These are phyloP conservation scores for Blumeria graminis DNA, from an alignment of 2,329 filamentous ascomycete species.

Conservation along the genomic window DNA sequence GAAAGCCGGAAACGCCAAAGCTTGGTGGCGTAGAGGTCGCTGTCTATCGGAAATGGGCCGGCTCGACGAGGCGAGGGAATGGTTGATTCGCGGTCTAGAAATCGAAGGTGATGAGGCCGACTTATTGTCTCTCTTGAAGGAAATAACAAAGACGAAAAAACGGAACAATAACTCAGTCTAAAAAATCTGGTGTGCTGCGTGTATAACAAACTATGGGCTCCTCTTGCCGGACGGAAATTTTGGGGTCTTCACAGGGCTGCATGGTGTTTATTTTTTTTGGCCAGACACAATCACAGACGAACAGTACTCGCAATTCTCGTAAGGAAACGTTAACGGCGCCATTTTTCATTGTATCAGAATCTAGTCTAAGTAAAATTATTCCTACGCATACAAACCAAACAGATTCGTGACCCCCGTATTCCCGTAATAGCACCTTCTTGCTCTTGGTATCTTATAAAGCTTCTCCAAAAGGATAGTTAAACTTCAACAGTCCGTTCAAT, in stretches of 20 bases:
- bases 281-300: too few relatives aligned
- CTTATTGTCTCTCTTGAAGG: slow-evolving; percentile 36
- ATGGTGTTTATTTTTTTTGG: too few relatives aligned
- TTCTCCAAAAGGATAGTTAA: slow-evolving; percentile 79
- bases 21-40: slow-evolving; percentile 72
- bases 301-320: too few relatives aligned
- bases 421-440: too few relatives aligned
- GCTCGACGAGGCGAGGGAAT: slow-evolving; percentile 56
- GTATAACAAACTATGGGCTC: not conserved
- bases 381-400: too few relatives aligned
- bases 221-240: too few relatives aligned
- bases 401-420: too few relatives aligned
- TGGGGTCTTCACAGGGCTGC: too few relatives aligned
- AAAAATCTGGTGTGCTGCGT: not conserved
- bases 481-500: slow-evolving; percentile 79
- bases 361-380: too few relatives aligned
- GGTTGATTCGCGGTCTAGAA: slow-evolving; percentile 56
- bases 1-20: slow-evolving; percentile 71
- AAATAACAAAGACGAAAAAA: slow-evolving; percentile 26
- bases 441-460: slow-evolving; percentile 17
- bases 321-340: too few relatives aligned
- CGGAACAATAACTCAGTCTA: slow-evolving; percentile 2
- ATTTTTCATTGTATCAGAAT: too few relatives aligned
- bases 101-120: slow-evolving; percentile 51
- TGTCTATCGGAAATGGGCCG: slow-evolving; percentile 81